Evolutionary conservation across 495 filamentous ascomycete species (phyloP).

Genomic region (Penicillium dipodomyicola): DNA sequence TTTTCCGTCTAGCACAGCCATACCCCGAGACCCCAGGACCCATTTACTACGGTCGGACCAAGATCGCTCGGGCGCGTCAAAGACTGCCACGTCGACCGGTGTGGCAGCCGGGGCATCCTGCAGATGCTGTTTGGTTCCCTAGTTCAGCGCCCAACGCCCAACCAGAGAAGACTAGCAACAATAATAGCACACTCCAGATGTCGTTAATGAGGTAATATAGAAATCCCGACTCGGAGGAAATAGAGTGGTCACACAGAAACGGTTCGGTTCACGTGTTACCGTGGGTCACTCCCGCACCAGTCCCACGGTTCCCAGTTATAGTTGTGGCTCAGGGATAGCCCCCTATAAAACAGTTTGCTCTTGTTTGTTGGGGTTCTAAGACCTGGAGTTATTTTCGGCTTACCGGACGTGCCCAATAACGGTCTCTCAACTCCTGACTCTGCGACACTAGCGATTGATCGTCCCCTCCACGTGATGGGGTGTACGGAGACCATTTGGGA

Average conservation of each 20-base stretch:
- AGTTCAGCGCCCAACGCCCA: conserved; percentile 4
- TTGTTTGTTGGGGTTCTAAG: not conserved
- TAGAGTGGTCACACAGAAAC: conserved; percentile 7
- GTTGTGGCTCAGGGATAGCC: not conserved
- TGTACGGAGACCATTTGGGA: not conserved
- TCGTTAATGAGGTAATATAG: not conserved
- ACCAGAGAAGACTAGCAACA: not conserved
- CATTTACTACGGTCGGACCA: conserved; percentile 12
- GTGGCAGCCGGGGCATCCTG: conserved; percentile 20
- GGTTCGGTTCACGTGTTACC: conserved; percentile 6
- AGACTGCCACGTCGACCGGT: conserved; percentile 26
- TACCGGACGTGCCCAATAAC: not conserved
- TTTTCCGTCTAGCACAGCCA: conserved; percentile 11
- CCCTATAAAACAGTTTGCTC: not conserved
- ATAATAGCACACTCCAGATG: not conserved
- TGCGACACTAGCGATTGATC: conserved; percentile 3
- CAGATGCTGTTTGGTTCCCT: conserved; percentile 17
- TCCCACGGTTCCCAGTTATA: not conserved
- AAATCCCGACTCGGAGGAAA: not conserved
- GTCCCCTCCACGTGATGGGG: conserved; percentile 3
- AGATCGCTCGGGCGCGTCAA: conserved; percentile 13
- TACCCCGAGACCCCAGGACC: not conserved
- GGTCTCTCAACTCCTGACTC: not conserved
- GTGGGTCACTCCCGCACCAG: conserved; percentile 2
- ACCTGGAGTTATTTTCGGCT: not conserved